Conservation (phyloP, 371 early-diverging fungal species). For the Actinomucor elegans region DNA sequence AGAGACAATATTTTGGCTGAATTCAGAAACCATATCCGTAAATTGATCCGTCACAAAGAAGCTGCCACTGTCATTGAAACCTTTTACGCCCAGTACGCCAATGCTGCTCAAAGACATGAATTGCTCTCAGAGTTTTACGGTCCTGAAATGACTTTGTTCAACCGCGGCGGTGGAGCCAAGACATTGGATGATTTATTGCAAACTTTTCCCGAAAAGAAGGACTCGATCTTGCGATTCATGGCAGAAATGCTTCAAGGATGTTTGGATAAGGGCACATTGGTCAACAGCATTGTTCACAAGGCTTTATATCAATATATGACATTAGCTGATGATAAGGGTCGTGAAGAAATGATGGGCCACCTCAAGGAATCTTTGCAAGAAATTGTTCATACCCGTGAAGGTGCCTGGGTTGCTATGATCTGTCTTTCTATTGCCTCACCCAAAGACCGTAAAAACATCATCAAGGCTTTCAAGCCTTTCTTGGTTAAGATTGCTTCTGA, state of each 20-base stretch:
- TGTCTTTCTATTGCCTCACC: slow-evolving; percentile 77
- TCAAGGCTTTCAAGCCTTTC: slow-evolving; percentile 85
- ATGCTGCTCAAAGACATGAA: slow-evolving; percentile 70
- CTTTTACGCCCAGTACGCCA: slow-evolving; percentile 81
- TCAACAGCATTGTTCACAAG: slow-evolving; percentile 85
- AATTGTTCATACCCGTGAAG: slow-evolving; percentile 91
- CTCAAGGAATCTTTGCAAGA: slow-evolving; percentile 84
- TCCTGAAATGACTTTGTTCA: slow-evolving; percentile 85
- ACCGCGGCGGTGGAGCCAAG: slow-evolving; percentile 43
- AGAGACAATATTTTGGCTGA: slow-evolving; percentile 76
- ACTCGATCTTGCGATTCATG: slow-evolving; percentile 71
- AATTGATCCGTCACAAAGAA: slow-evolving; percentile 79
- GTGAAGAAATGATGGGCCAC: slow-evolving; percentile 63
- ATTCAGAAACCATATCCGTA: slow-evolving; percentile 81
- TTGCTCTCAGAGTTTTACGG: slow-evolving; percentile 94
- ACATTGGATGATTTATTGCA: slow-evolving; percentile 68
- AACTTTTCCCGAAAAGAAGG: slow-evolving; percentile 76
- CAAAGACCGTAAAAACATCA: slow-evolving; percentile 89
- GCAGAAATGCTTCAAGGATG: slow-evolving; percentile 67
- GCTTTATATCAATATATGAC: slow-evolving; percentile 83
- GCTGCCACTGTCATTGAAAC: slow-evolving; percentile 85
- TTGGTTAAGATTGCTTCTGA: slow-evolving; percentile 82
- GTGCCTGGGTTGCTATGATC: slow-evolving; percentile 82
- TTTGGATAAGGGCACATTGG: slow-evolving; percentile 83
- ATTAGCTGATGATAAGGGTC: slow-evolving; percentile 59